Evolutionary conservation across 306 rosid genomes (phyloP).

Genomic region (Ochetophila trinervis): DNA sequence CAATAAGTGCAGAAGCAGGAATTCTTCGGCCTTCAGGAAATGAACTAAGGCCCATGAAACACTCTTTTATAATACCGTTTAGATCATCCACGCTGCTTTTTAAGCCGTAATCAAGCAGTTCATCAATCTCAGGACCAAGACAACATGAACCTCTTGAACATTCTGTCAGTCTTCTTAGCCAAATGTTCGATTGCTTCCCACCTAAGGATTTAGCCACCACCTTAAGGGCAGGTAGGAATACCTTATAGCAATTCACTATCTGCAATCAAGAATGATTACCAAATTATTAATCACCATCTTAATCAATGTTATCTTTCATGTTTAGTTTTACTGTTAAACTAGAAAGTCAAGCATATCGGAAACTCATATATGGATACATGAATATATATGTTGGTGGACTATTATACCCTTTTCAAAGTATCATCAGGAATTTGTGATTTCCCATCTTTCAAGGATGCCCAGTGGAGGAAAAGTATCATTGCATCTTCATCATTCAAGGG

Average conservation of each 20-base stretch:
- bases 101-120: constrained; percentile 33
- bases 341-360: too few species aligned
- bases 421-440: constrained; percentile 27
- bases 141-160: constrained; percentile 32
- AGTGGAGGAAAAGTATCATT: constrained; percentile 33
- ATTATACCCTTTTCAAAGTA: constrained; percentile 40
- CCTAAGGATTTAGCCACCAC: constrained; percentile 42
- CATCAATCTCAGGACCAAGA: constrained; percentile 14
- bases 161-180: constrained; percentile 30
- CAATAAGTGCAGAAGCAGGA: constrained; percentile 52
- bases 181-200: constrained; percentile 12
- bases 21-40: constrained; percentile 73
- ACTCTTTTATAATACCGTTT: constrained; percentile 31
- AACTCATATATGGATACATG: neutral
- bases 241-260: constrained; percentile 48
- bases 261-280: constrained; percentile 27
- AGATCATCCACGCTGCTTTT: constrained; percentile 41
- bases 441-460: constrained; percentile 33
- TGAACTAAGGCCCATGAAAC: constrained; percentile 59
- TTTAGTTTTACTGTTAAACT: constrained; percentile 4
- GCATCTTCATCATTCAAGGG: constrained; percentile 41
- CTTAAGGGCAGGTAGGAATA: constrained; percentile 52
- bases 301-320: neutral
- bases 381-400: neutral
- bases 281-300: neutral